Percentiles rank a stretch among this genome's conserved stretches.
Evolutionary conservation across 768 basidiomycete species (phyloP).

Genomic region (Tylopilus intermedius): DNA sequence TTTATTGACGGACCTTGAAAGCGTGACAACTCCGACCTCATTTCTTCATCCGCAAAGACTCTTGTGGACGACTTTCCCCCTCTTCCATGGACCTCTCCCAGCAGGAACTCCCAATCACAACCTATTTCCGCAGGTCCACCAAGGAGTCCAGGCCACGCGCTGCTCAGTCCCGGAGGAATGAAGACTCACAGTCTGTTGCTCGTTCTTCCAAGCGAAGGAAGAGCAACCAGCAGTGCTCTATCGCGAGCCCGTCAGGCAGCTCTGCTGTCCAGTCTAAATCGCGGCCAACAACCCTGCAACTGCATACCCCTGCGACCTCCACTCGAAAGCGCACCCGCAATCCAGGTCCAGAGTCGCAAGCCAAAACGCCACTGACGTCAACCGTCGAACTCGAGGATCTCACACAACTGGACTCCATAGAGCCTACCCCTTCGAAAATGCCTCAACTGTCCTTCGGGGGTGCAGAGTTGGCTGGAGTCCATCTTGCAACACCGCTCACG

Average conservation of each 20-base stretch:
- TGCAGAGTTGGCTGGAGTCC: not conserved
- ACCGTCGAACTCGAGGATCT: conserved; percentile 1
- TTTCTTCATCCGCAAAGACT: too few species aligned
- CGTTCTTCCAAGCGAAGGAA: conserved; percentile 20
- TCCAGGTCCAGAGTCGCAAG: not conserved
- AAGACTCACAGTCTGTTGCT: conserved; percentile 3
- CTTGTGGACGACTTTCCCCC: not conserved
- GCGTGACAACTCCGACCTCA: conserved; percentile 40
- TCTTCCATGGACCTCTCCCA: conserved; percentile 28
- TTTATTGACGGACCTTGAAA: conserved; percentile 29
- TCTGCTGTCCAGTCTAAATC: conserved; percentile 3
- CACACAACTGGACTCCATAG: not conserved
- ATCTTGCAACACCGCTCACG: conserved; percentile 10
- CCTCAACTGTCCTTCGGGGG: not conserved
- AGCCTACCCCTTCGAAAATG: not conserved
- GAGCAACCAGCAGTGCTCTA: not conserved
- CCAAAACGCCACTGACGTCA: not conserved
- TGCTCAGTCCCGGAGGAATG: conserved; percentile 1
- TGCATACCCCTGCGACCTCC: conserved; percentile 24
- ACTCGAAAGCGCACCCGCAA: conserved; percentile 14
- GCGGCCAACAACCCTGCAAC: conserved; percentile 6
- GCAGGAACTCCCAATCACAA: conserved; percentile 30
- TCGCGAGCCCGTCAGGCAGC: not conserved
- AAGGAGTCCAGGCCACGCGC: conserved; percentile 9
- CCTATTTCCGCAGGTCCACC: conserved; percentile 18